These are phyloP conservation scores for Kazachstania sp. DNA, from an alignment of 1,139 yeast species.

Conservation along the genomic window DNA sequence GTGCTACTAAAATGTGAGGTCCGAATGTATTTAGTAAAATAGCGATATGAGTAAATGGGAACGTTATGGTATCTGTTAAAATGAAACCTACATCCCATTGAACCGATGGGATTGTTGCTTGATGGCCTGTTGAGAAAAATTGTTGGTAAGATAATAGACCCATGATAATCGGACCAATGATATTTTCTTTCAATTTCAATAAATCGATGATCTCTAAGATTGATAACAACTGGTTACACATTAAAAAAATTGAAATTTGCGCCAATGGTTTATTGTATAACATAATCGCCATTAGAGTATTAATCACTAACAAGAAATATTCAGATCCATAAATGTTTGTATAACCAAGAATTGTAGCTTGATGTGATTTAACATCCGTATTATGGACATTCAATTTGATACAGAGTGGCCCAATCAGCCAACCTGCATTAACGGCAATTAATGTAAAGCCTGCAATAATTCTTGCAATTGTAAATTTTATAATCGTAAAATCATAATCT, in stretches of 20 bases:
- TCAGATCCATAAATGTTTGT: conserved; percentile 83
- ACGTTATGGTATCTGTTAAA: conserved; percentile 60
- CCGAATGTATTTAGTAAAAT: conserved; percentile 80
- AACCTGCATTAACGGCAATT: conserved; percentile 69
- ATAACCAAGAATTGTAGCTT: conserved; percentile 60
- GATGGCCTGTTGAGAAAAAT: conserved; percentile 92
- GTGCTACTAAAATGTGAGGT: conserved; percentile 59
- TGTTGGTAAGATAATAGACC: conserved; percentile 72
- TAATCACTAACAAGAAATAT: conserved; percentile 64
- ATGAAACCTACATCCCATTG: conserved; percentile 95
- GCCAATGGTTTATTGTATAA: conserved; percentile 83
- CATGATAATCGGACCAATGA: conserved; percentile 63
- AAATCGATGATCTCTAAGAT: conserved; percentile 63
- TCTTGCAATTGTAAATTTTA: conserved; percentile 65
- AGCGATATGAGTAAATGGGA: conserved; percentile 82
- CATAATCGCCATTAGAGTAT: conserved; percentile 56
- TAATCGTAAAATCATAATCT: conserved; percentile 33
- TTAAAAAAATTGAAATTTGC: conserved; percentile 60
- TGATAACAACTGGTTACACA: conserved; percentile 65
- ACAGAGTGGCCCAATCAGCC: conserved; percentile 83
- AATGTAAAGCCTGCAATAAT: conserved; percentile 61
- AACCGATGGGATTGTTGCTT: conserved; percentile 87
- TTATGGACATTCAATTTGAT: conserved; percentile 50
- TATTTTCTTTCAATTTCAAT: conserved; percentile 54
- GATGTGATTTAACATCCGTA: conserved; percentile 31